Conservation (phyloP, 495 filamentous ascomycete genomes). For the Aspergillus ellipticus region DNA sequence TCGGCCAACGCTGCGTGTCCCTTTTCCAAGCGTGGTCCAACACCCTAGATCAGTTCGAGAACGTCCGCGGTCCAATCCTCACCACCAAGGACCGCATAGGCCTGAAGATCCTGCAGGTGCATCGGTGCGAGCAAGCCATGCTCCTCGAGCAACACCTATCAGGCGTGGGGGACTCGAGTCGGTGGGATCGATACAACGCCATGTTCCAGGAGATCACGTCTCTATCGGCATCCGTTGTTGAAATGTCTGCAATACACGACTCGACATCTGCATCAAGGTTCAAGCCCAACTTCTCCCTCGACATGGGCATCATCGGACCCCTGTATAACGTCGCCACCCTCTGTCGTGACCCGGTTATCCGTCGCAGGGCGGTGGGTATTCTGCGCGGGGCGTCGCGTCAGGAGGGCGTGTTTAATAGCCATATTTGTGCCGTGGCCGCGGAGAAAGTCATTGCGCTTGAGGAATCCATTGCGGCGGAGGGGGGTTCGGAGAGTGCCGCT, state of each 20-base stretch:
- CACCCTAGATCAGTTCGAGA: constrained; percentile 15
- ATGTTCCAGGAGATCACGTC: constrained; percentile 23
- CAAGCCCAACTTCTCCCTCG: constrained; percentile 20
- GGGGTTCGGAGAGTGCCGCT: not conserved
- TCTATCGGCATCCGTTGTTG: constrained; percentile 19
- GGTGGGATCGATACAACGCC: constrained; percentile 19
- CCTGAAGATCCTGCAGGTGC: constrained; percentile 15
- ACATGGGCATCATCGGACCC: constrained; percentile 49
- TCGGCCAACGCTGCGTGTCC: constrained; percentile 2
- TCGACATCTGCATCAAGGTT: not conserved
- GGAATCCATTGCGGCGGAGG: constrained; percentile 27
- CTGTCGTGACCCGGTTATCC: constrained; percentile 53
- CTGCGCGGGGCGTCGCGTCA: constrained; percentile 50
- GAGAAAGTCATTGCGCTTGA: constrained; percentile 55
- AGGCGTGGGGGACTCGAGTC: not conserved
- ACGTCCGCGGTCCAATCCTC: constrained; percentile 5
- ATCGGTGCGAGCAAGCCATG: constrained; percentile 10
- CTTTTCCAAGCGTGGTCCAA: constrained; percentile 16
- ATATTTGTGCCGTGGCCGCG: constrained; percentile 50
- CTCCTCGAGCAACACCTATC: constrained; percentile 4
- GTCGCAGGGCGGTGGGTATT: constrained; percentile 53
- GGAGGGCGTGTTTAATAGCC: constrained; percentile 64
- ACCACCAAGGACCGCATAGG: constrained; percentile 16
- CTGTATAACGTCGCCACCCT: constrained; percentile 56
- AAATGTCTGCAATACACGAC: not conserved